Evolutionary conservation across 768 basidiomycete species (phyloP).

Genomic region (Austroboletus festivus): DNA sequence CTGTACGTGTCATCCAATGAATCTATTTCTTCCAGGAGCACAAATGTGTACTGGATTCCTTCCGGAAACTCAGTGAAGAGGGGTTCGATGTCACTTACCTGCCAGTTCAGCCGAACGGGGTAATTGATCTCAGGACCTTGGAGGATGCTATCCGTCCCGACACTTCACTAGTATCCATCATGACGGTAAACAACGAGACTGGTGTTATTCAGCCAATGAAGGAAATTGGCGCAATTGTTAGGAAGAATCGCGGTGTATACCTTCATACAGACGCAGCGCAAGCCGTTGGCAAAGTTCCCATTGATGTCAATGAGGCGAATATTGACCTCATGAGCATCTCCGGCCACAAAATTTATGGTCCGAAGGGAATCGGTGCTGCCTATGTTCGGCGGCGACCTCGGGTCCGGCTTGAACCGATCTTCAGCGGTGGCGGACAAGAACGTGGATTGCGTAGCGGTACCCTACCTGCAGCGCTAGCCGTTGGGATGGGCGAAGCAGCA

Average conservation of each 20-base stretch:
- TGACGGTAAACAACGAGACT: slow-evolving; percentile 99
- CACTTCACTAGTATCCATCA: slow-evolving; percentile 92
- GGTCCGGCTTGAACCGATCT: slow-evolving; percentile 90
- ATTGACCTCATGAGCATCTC: slow-evolving; percentile 95
- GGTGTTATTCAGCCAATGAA: slow-evolving; percentile 97
- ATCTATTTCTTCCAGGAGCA: slow-evolving; percentile 65
- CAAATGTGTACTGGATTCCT: slow-evolving; percentile 98
- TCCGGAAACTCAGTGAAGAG: slow-evolving; percentile 91
- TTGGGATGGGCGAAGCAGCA: slow-evolving; percentile 94
- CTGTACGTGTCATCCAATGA: not conserved
- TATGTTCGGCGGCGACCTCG: slow-evolving; percentile 92
- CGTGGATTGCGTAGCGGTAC: slow-evolving; percentile 95
- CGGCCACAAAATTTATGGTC: slow-evolving; percentile 97
- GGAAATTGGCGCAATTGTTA: slow-evolving; percentile 85
- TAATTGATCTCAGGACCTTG: slow-evolving; percentile 74
- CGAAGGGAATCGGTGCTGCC: slow-evolving; percentile 92
- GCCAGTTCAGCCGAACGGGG: slow-evolving; percentile 85
- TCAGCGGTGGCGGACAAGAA: slow-evolving; percentile 97
- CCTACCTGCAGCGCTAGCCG: slow-evolving; percentile 79
- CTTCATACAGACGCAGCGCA: slow-evolving; percentile 99
- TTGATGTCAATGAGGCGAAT: slow-evolving; percentile 94
- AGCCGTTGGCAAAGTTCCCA: slow-evolving; percentile 84
- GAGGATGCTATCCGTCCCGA: slow-evolving; percentile 89
- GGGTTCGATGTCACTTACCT: slow-evolving; percentile 98
- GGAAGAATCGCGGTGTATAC: slow-evolving; percentile 85